These are phyloP conservation scores for Aspergillus piperis DNA, from an alignment of 2,329 filamentous ascomycete species.

Conservation along the genomic window DNA sequence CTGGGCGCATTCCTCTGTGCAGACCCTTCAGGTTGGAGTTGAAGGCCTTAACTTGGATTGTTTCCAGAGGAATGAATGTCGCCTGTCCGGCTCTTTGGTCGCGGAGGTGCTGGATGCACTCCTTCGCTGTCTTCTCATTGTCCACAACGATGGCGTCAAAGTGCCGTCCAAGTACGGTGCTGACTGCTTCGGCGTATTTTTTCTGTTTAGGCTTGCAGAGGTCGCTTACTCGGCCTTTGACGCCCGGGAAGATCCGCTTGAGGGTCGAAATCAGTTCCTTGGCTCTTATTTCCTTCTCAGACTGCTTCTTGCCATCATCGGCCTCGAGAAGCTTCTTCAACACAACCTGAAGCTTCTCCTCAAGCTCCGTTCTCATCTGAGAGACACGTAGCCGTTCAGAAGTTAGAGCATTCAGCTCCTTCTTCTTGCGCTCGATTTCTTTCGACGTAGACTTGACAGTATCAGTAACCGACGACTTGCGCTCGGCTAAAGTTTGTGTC, in stretches of 20 bases:
- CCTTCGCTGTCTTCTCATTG: constrained; percentile 87
- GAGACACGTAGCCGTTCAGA: constrained; percentile 80
- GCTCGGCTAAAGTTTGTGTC: constrained; percentile 66
- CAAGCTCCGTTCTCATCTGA: constrained; percentile 81
- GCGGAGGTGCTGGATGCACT: constrained; percentile 92
- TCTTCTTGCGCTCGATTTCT: constrained; percentile 86
- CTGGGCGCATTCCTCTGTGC: constrained; percentile 77
- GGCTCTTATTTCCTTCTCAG: constrained; percentile 73
- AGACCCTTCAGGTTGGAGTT: constrained; percentile 91
- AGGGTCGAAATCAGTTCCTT: constrained; percentile 83
- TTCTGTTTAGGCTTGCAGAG: constrained; percentile 96
- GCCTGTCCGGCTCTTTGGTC: constrained; percentile 84
- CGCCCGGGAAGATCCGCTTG: constrained; percentile 88
- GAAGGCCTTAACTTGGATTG: constrained; percentile 89
- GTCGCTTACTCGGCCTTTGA: constrained; percentile 85
- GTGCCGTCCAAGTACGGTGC: constrained; percentile 85
- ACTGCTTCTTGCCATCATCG: constrained; percentile 81
- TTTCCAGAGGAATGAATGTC: constrained; percentile 95
- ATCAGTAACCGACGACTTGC: constrained; percentile 64
- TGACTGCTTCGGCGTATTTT: constrained; percentile 91
- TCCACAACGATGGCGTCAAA: constrained; percentile 96
- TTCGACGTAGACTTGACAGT: constrained; percentile 67
- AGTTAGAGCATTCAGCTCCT: constrained; percentile 80
- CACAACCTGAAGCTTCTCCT: constrained; percentile 85
- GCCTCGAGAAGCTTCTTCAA: constrained; percentile 80